Evolutionary conservation across 352 stramenopile genomes (phyloP).

Genomic region (Pythium brachiatum): DNA sequence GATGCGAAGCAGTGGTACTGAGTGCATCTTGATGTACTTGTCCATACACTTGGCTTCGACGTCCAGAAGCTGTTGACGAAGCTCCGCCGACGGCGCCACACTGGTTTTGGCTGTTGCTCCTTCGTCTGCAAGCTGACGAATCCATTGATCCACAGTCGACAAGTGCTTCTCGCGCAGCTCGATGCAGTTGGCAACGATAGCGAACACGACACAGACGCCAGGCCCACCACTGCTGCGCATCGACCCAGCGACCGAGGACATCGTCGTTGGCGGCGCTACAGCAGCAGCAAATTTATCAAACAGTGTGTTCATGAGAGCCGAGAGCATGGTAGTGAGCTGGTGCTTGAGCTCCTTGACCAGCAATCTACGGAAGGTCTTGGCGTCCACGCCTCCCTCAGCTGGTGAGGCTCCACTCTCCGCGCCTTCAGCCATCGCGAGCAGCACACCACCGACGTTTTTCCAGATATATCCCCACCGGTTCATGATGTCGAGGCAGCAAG

Average conservation of each 20-base stretch:
- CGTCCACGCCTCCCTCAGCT: constrained; percentile 14
- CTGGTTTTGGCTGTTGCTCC: constrained; percentile 10
- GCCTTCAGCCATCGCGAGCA: constrained; percentile 48
- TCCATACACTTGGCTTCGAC: constrained; percentile 59
- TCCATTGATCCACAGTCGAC: constrained; percentile 41
- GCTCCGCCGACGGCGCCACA: constrained; percentile 18
- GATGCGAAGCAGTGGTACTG: constrained; percentile 45
- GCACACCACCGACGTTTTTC: constrained; percentile 40
- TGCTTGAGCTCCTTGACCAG: constrained; percentile 42
- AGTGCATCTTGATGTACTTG: constrained; percentile 56
- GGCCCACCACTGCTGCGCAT: constrained; percentile 29
- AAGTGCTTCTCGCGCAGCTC: constrained; percentile 61
- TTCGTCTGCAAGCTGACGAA: constrained; percentile 36
- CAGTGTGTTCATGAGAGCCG: constrained; percentile 45
- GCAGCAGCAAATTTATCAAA: constrained; percentile 35
- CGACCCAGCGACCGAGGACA: constrained; percentile 28
- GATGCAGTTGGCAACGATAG: constrained; percentile 70
- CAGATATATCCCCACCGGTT: constrained; percentile 51
- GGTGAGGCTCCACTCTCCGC: constrained; percentile 6
- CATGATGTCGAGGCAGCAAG: constrained; percentile 42
- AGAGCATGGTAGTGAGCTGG: constrained; percentile 49
- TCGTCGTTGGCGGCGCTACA: constrained; percentile 29
- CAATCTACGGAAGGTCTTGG: constrained; percentile 23
- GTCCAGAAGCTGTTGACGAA: constrained; percentile 42
- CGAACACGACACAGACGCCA: constrained; percentile 57